Evolutionary conservation across 371 early-diverging fungal species (phyloP).

Genomic region (Apophysomyces elegans): DNA sequence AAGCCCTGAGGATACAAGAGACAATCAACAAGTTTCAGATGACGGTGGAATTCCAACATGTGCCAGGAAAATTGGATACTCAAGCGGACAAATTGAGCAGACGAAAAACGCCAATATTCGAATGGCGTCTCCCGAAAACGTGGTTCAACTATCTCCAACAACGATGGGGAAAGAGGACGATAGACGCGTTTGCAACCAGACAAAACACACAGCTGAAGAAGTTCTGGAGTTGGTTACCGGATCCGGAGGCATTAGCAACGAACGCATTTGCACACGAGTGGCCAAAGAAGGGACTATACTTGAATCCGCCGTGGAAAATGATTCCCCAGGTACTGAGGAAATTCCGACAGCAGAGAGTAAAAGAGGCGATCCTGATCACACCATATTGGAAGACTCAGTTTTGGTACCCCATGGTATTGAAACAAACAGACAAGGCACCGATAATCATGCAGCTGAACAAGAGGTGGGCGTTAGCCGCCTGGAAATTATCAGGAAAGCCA

Average conservation of each 20-base stretch:
- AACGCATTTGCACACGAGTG: slow-evolving; percentile 35
- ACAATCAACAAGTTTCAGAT: slow-evolving; percentile 7
- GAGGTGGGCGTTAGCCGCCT: slow-evolving; percentile 12
- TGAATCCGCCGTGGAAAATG: slow-evolving; percentile 33
- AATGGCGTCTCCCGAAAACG: slow-evolving; percentile 12
- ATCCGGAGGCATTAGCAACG: slow-evolving; percentile 28
- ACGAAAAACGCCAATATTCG: slow-evolving; percentile 14
- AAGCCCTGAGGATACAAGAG: slow-evolving; percentile 14
- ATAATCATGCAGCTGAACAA: neutral
- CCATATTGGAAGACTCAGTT: slow-evolving; percentile 26
- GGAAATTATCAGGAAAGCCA: slow-evolving; percentile 20
- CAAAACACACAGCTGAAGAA: slow-evolving; percentile 19
- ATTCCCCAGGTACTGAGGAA: slow-evolving; percentile 28
- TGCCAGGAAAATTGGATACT: slow-evolving; percentile 21
- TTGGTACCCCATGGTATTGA: slow-evolving; percentile 18
- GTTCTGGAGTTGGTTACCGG: slow-evolving; percentile 27
- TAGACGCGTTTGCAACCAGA: slow-evolving; percentile 40
- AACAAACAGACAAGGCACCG: neutral
- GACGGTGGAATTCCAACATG: slow-evolving; percentile 15
- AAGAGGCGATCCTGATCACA: slow-evolving; percentile 22
- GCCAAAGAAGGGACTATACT: slow-evolving; percentile 21
- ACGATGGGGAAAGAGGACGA: slow-evolving; percentile 7
- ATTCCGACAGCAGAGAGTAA: slow-evolving; percentile 19
- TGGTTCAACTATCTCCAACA: slow-evolving; percentile 10
- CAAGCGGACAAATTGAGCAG: slow-evolving; percentile 23